Percentiles rank a stretch among this genome's conserved stretches.
Evolutionary conservation across 768 basidiomycete species (phyloP).

Genomic region (Agaricus sinodeliciosus): DNA sequence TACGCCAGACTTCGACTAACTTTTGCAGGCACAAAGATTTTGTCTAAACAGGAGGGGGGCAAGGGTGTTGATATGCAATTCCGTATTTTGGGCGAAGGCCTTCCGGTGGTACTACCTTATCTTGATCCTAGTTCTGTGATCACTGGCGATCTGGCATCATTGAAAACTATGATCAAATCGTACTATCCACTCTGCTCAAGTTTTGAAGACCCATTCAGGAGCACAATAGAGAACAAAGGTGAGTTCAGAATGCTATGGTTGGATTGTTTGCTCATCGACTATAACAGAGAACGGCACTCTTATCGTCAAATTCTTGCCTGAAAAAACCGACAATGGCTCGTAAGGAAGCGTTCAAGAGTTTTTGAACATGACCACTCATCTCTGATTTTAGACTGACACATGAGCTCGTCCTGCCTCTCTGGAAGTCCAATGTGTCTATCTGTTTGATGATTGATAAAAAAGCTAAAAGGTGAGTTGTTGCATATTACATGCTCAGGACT

Average conservation of each 20-base stretch:
- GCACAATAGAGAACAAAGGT: slow-evolving; percentile 49
- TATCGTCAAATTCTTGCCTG: slow-evolving; percentile 61
- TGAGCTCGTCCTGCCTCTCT: slow-evolving; percentile 86
- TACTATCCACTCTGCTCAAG: slow-evolving; percentile 73
- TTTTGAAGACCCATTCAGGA: slow-evolving; percentile 56
- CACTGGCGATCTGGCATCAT: slow-evolving; percentile 42
- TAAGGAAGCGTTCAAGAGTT: slow-evolving; percentile 26
- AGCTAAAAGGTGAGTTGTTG: slow-evolving; percentile 70
- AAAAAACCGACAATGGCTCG: slow-evolving; percentile 44
- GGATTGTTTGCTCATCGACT: not conserved
- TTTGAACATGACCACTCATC: not conserved
- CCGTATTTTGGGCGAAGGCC: slow-evolving; percentile 77
- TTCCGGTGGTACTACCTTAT: slow-evolving; percentile 81
- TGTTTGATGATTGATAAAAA: slow-evolving; percentile 95
- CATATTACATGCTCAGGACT: not conserved
- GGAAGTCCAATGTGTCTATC: slow-evolving; percentile 87
- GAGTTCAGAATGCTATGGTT: slow-evolving; percentile 18
- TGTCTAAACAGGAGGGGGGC: slow-evolving; percentile 81
- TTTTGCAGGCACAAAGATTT: slow-evolving; percentile 90
- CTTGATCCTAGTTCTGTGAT: slow-evolving; percentile 60
- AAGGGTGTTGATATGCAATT: slow-evolving; percentile 56
- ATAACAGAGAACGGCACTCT: slow-evolving; percentile 60
- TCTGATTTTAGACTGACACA: slow-evolving; percentile 51
- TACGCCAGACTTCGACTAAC: slow-evolving; percentile 81
- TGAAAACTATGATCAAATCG: slow-evolving; percentile 65